Conservation (phyloP, 2,329 filamentous ascomycete species). For the Botryotinia narcissicola region DNA sequence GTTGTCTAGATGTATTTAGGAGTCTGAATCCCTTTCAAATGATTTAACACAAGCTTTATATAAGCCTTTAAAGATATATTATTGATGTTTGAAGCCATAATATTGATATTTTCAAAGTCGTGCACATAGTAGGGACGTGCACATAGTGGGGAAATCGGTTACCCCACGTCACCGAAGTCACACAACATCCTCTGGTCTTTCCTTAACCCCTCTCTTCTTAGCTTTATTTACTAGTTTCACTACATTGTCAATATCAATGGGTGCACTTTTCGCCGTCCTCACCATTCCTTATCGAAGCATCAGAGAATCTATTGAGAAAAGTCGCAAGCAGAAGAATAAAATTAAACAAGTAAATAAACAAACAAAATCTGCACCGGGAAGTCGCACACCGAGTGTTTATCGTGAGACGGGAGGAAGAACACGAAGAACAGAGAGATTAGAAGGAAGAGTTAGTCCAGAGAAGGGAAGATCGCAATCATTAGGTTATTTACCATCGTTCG, state of each 20-base stretch:
- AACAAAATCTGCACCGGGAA: constrained; percentile 1
- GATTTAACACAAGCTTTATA: too few relatives aligned
- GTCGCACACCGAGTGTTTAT: not conserved
- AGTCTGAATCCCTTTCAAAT: too few relatives aligned
- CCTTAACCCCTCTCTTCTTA: not conserved
- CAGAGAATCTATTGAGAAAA: constrained; percentile 20
- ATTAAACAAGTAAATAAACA: not conserved
- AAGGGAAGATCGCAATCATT: constrained; percentile 17
- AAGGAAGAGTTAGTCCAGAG: not conserved
- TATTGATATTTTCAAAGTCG: too few relatives aligned
- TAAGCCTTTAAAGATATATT: too few relatives aligned
- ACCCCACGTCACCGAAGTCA: constrained; percentile 19
- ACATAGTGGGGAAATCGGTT: too few relatives aligned
- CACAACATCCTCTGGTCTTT: constrained; percentile 6
- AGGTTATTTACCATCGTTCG: constrained; percentile 5
- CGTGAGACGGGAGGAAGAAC: not conserved
- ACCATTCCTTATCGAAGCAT: constrained; percentile 19
- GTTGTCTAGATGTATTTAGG: too few relatives aligned
- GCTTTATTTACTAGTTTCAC: not conserved
- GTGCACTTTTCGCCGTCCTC: constrained; percentile 27
- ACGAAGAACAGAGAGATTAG: not conserved
- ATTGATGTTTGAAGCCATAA: too few relatives aligned
- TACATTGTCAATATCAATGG: constrained; percentile 25
- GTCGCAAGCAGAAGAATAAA: not conserved
- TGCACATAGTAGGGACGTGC: too few relatives aligned